Conservation (phyloP, 768 basidiomycete genomes). For the Krasilnikovozyma curviuscula region DNA sequence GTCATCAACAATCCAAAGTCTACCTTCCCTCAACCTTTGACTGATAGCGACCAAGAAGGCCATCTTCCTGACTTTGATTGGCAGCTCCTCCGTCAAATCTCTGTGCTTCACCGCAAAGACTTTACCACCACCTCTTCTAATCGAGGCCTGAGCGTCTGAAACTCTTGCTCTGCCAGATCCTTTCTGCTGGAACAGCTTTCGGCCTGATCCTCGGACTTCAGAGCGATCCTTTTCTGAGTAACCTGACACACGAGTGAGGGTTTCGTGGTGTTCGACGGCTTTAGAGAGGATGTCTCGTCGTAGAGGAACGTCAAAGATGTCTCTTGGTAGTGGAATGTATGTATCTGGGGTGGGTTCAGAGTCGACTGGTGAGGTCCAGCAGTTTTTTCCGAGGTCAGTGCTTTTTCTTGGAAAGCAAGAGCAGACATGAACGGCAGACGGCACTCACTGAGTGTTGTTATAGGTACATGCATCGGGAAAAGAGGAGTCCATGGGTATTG, state of each 20-base stretch:
- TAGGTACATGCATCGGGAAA: too few relatives aligned
- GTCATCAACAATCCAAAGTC: slow-evolving; percentile 48
- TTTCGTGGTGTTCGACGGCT: slow-evolving; percentile 71
- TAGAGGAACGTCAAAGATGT: slow-evolving; percentile 68
- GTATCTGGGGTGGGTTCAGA: slow-evolving; percentile 6
- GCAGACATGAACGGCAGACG: too few relatives aligned
- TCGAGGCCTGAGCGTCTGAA: slow-evolving; percentile 56
- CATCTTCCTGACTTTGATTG: slow-evolving; percentile 81
- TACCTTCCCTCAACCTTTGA: slow-evolving; percentile 52
- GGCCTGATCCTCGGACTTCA: slow-evolving; percentile 73
- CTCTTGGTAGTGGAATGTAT: slow-evolving; percentile 28
- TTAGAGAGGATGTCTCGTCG: slow-evolving; percentile 84
- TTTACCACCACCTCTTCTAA: slow-evolving; percentile 83
- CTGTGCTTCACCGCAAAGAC: slow-evolving; percentile 78
- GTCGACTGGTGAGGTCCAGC: too few relatives aligned
- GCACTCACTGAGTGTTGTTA: too few relatives aligned
- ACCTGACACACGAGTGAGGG: slow-evolving; percentile 51
- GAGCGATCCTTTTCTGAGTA: slow-evolving; percentile 31
- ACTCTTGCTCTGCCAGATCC: slow-evolving; percentile 76
- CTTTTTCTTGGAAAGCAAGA: too few relatives aligned
- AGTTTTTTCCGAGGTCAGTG: too few relatives aligned
- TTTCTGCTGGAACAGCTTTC: slow-evolving; percentile 80
- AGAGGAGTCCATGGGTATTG: too few relatives aligned
- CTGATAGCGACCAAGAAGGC: slow-evolving; percentile 81
- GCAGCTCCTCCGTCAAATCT: slow-evolving; percentile 77